Base-by-base conservation (phyloP, 345 rosid genomes). In the Salix arbutifolia region DNA sequence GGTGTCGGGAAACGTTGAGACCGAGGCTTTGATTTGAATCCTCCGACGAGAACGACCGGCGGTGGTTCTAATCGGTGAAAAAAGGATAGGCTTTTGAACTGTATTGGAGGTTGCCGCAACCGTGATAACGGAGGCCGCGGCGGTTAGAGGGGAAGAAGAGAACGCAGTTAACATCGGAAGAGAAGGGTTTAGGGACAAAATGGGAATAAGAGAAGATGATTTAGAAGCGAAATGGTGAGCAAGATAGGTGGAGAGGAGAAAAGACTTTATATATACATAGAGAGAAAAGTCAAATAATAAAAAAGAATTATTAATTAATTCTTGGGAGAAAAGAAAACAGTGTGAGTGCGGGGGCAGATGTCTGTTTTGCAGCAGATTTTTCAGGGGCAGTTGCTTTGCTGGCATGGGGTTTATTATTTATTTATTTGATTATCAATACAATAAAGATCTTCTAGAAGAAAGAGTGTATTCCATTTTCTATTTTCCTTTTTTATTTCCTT, bases 181-280 rank as follows among this genome's bases (percentile, higher is more conserved):
- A 12, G 72, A 19, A 7, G 31, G 44, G 48, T 9, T n/a, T 5
- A 67, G 18, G 72, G 72, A 53, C 18, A 17, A 21, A 8, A 10
- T 11, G 26, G 67, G 65, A 3, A 58, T 23, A 4, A 56, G 8
- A 61, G 26, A 25, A 9, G 48, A 44, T 5, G 18, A 6, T 42
- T 72, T 6, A 10, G 18, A 21, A 68, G 50, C 30, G 33, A 28
- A 52, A 69, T 13, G 26, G 68, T 5, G 44, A 25, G 76, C 76
- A 61, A 23, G 65, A 71, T 72, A 23, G 65, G 67, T 69, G 38
- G 10, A 66, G 37, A 75, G 62, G 50, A 30, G 72, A 80, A 5
- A 65, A 38, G 18, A 33, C 21, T 65, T 2, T 44, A 1, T 10
- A n/a, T 64, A 3, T 64, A 28, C 12, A 40, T n/a, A 16, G 18